These are phyloP conservation scores for Tardiomyces digboiensis DNA, from an alignment of 1,139 yeast species.

Conservation along the genomic window DNA sequence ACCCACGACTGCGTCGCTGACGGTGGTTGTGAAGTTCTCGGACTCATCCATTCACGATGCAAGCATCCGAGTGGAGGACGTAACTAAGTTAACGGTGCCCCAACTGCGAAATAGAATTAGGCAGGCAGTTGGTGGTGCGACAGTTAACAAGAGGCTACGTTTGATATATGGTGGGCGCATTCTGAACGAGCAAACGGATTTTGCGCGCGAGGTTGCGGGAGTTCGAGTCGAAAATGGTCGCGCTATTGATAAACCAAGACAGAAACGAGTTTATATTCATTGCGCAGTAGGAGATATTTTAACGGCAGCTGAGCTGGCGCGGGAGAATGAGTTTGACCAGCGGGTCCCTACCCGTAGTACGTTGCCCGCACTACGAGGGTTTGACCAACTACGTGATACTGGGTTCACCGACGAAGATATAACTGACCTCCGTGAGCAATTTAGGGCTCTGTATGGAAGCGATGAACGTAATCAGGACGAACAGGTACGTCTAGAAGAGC, in stretches of 20 bases:
- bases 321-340: slow-evolving; percentile 55
- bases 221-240: slow-evolving; percentile 3
- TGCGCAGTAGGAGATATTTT: slow-evolving; percentile 74
- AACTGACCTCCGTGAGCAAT: slow-evolving; percentile 61
- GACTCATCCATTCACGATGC: slow-evolving; percentile 37
- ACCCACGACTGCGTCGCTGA: no score
- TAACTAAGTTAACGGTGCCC: slow-evolving; percentile 31
- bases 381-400: slow-evolving; percentile 71
- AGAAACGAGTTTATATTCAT: slow-evolving; percentile 46
- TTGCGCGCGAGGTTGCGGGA: slow-evolving; percentile 33
- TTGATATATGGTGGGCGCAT: slow-evolving; percentile 71
- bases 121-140: slow-evolving; percentile 22
- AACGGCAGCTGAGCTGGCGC: slow-evolving; percentile 45
- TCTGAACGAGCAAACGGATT: slow-evolving; percentile 48
- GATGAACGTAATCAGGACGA: slow-evolving; percentile 30
- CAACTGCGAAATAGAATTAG: slow-evolving; percentile 36
- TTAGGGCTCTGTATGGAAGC: slow-evolving; percentile 53
- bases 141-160: slow-evolving; percentile 43
- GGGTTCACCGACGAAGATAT: slow-evolving; percentile 80
- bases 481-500: slow-evolving; percentile 56
- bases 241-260: slow-evolving; percentile 5
- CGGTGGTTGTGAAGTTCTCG: slow-evolving; percentile 42
- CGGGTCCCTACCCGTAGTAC: slow-evolving; percentile 33
- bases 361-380: slow-evolving; percentile 74
- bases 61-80: slow-evolving; percentile 30